Conservation (phyloP, 345 rosid species). For the Moricandia arvensis region DNA sequence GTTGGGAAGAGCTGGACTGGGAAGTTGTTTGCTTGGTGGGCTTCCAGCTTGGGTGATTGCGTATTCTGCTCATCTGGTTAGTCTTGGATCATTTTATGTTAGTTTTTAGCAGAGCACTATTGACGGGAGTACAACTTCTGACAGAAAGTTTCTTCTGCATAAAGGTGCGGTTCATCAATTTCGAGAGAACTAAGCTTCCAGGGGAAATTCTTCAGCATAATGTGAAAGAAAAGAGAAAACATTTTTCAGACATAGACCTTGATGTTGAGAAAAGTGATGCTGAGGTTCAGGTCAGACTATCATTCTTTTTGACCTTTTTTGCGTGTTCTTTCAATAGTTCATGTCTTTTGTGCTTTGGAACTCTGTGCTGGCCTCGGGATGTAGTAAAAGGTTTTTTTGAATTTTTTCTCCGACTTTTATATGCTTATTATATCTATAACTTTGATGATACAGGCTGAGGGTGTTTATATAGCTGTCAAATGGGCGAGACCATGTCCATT, state of each 20-base stretch:
- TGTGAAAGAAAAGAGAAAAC: slow-evolving; percentile 90
- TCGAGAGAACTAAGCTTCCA: slow-evolving; percentile 96
- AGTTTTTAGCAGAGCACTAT: slow-evolving; percentile 2
- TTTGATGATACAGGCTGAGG: slow-evolving; percentile 78
- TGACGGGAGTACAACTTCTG: slow-evolving; percentile 15
- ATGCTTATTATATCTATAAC: slow-evolving; percentile 22
- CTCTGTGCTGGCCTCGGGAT: slow-evolving; percentile 5
- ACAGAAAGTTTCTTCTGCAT: slow-evolving; percentile 30
- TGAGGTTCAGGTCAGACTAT: slow-evolving; percentile 83
- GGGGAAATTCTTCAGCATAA: slow-evolving; percentile 84
- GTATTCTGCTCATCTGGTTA: slow-evolving; percentile 92
- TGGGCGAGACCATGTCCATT: too few relatives aligned
- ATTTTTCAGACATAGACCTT: slow-evolving; percentile 62
- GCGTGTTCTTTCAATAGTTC: not conserved
- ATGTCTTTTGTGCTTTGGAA: not conserved
- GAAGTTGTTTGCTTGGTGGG: slow-evolving; percentile 97
- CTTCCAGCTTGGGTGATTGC: slow-evolving; percentile 95
- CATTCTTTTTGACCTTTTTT: not conserved
- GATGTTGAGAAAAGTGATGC: slow-evolving; percentile 97
- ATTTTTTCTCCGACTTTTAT: not conserved
- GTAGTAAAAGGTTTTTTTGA: slow-evolving; percentile 1
- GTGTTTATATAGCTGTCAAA: too few relatives aligned
- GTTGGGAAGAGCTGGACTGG: slow-evolving; percentile 94
- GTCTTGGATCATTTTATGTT: slow-evolving; percentile 31
- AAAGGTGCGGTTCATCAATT: slow-evolving; percentile 95